These are phyloP conservation scores for Albugo candida DNA, from an alignment of 352 stramenopile species.

Conservation along the genomic window DNA sequence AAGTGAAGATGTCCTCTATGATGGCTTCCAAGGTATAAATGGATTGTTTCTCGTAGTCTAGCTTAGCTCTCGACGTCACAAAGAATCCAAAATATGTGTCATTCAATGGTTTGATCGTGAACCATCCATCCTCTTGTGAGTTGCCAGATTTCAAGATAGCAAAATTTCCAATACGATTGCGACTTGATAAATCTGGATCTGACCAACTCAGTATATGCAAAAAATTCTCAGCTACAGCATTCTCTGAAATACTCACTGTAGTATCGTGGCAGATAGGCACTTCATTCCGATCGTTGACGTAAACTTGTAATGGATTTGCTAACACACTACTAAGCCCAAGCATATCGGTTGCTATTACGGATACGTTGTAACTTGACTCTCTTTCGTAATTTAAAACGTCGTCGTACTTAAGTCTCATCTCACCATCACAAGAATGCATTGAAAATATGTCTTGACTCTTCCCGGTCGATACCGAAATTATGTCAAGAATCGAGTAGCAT, in stretches of 20 bases:
- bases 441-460: slow-evolving; percentile 24
- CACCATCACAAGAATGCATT: slow-evolving; percentile 30
- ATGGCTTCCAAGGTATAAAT: slow-evolving; percentile 5
- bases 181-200: slow-evolving; percentile 15
- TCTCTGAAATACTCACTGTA: slow-evolving; percentile 11
- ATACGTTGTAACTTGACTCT: slow-evolving; percentile 12
- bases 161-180: slow-evolving; percentile 27
- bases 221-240: slow-evolving; percentile 5
- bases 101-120: slow-evolving; percentile 1
- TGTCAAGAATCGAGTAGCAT: too few species aligned
- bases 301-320: slow-evolving; percentile 2
- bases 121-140: slow-evolving; percentile 7
- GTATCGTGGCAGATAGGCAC: slow-evolving; percentile 6
- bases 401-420: slow-evolving; percentile 18
- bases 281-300: slow-evolving; percentile 17
- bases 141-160: slow-evolving; percentile 13
- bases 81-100: neutral
- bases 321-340: slow-evolving; percentile 15
- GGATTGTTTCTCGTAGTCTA: slow-evolving; percentile 9
- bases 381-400: slow-evolving; percentile 18
- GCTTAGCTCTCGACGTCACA: neutral
- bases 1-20: slow-evolving; percentile 11
- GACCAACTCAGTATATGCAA: slow-evolving; percentile 18
- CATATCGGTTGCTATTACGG: slow-evolving; percentile 22
- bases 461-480: slow-evolving; percentile 1